Evolutionary conservation across 495 filamentous ascomycete species (phyloP).

Genomic region (Extremus antarcticus): DNA sequence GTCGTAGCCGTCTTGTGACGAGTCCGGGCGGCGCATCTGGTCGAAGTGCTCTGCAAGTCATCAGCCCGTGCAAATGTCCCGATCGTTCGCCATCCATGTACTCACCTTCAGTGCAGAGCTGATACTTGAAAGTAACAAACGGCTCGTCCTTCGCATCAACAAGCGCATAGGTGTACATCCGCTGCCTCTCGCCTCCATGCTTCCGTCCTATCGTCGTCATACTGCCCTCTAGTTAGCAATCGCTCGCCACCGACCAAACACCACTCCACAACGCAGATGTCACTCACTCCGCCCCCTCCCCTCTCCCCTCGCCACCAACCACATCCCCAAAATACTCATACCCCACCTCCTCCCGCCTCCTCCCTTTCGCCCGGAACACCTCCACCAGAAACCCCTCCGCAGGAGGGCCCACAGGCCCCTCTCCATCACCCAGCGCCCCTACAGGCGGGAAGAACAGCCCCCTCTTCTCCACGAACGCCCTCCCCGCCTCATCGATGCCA

Average conservation of each 20-base stretch:
- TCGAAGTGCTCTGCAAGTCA: too few species aligned
- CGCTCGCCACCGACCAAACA: background rate
- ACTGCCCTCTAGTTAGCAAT: background rate
- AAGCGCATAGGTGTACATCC: constrained; percentile 2
- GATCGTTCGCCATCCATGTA: too few species aligned
- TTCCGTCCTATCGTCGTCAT: background rate
- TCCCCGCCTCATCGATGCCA: background rate
- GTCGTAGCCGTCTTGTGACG: too few species aligned
- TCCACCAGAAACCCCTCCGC: background rate
- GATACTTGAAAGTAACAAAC: too few species aligned
- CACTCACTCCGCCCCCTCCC: background rate
- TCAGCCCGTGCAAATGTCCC: too few species aligned
- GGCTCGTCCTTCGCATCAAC: constrained; percentile 1
- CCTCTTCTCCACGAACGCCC: background rate
- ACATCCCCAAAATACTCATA: background rate
- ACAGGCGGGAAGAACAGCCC: constrained; percentile 3
- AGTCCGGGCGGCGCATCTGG: too few species aligned
- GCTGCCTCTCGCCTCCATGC: background rate
- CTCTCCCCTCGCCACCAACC: background rate
- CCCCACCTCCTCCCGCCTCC: background rate
- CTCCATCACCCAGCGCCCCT: background rate
- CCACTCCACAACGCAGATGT: background rate
- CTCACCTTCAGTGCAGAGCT: too few species aligned
- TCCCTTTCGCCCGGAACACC: background rate
- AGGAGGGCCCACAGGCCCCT: background rate